phyloP scores from a whole-genome alignment of 83 land plant species.

The Picea abies region DNA sequence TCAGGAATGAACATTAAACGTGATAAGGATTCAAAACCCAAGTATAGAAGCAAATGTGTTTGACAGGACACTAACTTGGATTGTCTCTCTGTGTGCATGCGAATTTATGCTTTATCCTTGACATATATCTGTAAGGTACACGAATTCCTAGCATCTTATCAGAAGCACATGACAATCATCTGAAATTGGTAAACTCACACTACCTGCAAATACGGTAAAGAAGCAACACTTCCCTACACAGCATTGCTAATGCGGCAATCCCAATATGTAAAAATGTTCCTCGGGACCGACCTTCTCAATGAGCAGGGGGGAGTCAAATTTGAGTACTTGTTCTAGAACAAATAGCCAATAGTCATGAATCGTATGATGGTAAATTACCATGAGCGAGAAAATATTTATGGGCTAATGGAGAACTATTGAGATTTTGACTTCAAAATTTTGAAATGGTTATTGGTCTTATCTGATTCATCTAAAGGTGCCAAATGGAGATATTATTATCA shows the following conservation, averaged over 20 bases:
- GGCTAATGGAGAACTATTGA: too few relatives aligned
- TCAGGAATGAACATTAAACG: conserved; percentile 33
- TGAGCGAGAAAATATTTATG: not conserved
- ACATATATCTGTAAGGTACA: not conserved
- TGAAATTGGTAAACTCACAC: not conserved
- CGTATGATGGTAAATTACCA: not conserved
- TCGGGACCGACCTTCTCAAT: not conserved
- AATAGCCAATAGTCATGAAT: not conserved
- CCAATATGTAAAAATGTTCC: not conserved
- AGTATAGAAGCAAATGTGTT: conserved; percentile 93
- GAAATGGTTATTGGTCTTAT: too few relatives aligned
- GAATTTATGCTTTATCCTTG: not conserved
- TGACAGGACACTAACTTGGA: conserved; percentile 25
- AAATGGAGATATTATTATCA: too few relatives aligned
- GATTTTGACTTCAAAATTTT: too few relatives aligned
- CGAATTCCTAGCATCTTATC: not conserved
- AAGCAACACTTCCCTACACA: not conserved
- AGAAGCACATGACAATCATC: not conserved
- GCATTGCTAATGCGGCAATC: not conserved
- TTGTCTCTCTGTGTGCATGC: not conserved
- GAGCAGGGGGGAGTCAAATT: not conserved
- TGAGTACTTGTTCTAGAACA: not conserved
- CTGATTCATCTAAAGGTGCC: too few relatives aligned
- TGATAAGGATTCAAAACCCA: conserved; percentile 62
- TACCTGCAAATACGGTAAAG: not conserved